These are phyloP conservation scores for Diaporthe vexans DNA, from an alignment of 2,329 filamentous ascomycete genomes.

Conservation along the genomic window DNA sequence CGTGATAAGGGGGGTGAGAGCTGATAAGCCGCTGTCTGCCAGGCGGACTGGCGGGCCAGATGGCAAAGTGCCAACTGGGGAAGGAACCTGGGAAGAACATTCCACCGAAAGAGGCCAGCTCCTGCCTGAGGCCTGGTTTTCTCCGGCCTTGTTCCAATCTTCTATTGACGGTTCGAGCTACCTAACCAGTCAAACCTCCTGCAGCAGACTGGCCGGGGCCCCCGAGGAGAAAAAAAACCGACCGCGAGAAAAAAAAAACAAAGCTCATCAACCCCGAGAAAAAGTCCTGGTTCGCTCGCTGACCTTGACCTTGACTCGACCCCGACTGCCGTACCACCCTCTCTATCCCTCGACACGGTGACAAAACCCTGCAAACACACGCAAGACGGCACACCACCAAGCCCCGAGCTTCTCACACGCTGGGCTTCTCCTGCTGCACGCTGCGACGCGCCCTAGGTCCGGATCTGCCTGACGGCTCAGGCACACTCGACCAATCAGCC, in stretches of 20 bases:
- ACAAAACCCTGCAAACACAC: constrained; percentile 35
- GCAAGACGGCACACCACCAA: constrained; percentile 23
- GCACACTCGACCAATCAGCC: constrained; percentile 39
- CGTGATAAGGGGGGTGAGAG: constrained; percentile 18
- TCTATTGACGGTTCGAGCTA: constrained; percentile 31
- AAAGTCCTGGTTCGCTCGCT: constrained; percentile 23
- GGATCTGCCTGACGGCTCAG: constrained; percentile 34
- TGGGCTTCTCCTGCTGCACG: constrained; percentile 35
- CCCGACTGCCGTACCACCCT: constrained; percentile 32
- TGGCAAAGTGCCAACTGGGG: neutral
- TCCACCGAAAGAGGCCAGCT: constrained; percentile 21
- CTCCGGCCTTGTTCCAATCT: constrained; percentile 29
- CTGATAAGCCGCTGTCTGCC: constrained; percentile 6
- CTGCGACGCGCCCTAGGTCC: constrained; percentile 29
- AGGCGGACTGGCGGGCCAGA: neutral
- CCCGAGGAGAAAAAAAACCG: constrained; percentile 15
- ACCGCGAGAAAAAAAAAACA: constrained; percentile 2
- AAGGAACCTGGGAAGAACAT: constrained; percentile 17
- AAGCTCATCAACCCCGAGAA: constrained; percentile 23
- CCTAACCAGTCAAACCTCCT: constrained; percentile 27
- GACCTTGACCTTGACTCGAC: constrained; percentile 34
- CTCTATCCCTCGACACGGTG: constrained; percentile 30
- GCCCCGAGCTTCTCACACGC: constrained; percentile 20
- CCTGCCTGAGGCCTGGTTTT: constrained; percentile 32
- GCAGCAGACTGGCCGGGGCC: constrained; percentile 21